Evolutionary conservation across 257 asterid genomes (phyloP).

Genomic region (Euphrasia confusa): DNA sequence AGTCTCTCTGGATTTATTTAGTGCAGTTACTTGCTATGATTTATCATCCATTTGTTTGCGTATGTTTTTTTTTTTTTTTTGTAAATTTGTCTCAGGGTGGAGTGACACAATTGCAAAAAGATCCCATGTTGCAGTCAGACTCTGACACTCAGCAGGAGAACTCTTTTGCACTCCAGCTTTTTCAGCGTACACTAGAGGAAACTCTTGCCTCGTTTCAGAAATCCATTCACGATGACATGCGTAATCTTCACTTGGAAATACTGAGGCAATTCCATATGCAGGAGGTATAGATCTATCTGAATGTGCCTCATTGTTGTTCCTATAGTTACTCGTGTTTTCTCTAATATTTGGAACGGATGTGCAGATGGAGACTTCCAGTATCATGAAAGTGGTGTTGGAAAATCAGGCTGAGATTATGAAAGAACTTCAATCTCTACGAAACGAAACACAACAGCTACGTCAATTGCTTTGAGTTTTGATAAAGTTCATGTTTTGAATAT

Average conservation of each 20-base stretch:
- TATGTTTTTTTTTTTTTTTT: neutral
- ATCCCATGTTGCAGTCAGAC: constrained; percentile 38
- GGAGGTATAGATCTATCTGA: constrained; percentile 51
- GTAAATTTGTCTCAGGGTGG: constrained; percentile 52
- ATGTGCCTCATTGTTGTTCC: neutral
- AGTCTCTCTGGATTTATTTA: constrained; percentile 18
- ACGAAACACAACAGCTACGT: constrained; percentile 76
- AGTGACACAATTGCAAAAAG: constrained; percentile 36
- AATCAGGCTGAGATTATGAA: constrained; percentile 80
- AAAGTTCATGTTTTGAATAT: no score
- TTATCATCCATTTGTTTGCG: neutral
- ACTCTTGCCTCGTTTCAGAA: constrained; percentile 74
- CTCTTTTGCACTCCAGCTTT: constrained; percentile 86
- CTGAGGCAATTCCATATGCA: constrained; percentile 87
- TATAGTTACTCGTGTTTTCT: neutral
- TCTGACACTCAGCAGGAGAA: constrained; percentile 64
- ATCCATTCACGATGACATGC: constrained; percentile 87
- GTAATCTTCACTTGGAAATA: constrained; percentile 84
- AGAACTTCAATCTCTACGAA: constrained; percentile 63
- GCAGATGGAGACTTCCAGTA: constrained; percentile 76
- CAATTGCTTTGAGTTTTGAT: constrained; percentile 43
- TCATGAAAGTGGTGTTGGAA: constrained; percentile 50
- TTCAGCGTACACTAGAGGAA: constrained; percentile 89
- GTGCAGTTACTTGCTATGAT: constrained; percentile 9
- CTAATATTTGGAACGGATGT: constrained; percentile 22